Conservation (phyloP, 345 rosid species). For the Sonneratia alba region DNA sequence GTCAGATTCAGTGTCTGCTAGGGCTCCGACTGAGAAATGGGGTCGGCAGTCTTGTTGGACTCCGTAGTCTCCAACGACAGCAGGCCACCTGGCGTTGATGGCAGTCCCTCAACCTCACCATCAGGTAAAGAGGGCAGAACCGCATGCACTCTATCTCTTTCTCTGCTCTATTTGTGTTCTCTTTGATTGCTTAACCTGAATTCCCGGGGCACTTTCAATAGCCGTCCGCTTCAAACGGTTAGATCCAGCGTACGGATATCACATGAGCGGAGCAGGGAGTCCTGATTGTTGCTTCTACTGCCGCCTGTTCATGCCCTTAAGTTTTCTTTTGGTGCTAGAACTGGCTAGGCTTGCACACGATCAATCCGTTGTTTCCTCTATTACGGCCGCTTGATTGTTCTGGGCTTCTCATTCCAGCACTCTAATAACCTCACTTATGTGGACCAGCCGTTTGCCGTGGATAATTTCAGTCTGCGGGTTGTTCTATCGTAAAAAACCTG, state of each 20-base stretch:
- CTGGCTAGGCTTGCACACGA: background rate
- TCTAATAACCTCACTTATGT: background rate
- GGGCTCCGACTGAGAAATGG: constrained; percentile 8
- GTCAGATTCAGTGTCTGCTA: background rate
- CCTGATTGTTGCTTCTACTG: background rate
- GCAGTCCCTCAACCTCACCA: background rate
- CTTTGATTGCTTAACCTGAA: background rate
- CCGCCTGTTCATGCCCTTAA: background rate
- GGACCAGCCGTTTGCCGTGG: background rate
- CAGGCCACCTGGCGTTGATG: background rate
- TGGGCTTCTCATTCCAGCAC: background rate
- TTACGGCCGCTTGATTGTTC: background rate
- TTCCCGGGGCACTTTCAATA: background rate
- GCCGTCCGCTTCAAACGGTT: background rate
- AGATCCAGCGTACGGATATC: background rate
- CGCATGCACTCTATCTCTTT: background rate
- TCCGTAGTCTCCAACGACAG: background rate
- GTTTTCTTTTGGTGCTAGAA: background rate
- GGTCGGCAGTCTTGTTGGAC: constrained; percentile 17
- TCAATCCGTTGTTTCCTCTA: background rate
- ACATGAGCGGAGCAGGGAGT: background rate
- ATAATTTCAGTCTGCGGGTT: background rate
- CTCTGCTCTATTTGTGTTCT: constrained; percentile 1
- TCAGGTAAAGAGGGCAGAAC: background rate
- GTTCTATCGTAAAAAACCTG: background rate